A percentile compares a stretch with the other conserved stretches of the same genome.
phyloP scores from a whole-genome alignment of 1,284 basidiomycete species.

The Pseudozyma pruni region DNA sequence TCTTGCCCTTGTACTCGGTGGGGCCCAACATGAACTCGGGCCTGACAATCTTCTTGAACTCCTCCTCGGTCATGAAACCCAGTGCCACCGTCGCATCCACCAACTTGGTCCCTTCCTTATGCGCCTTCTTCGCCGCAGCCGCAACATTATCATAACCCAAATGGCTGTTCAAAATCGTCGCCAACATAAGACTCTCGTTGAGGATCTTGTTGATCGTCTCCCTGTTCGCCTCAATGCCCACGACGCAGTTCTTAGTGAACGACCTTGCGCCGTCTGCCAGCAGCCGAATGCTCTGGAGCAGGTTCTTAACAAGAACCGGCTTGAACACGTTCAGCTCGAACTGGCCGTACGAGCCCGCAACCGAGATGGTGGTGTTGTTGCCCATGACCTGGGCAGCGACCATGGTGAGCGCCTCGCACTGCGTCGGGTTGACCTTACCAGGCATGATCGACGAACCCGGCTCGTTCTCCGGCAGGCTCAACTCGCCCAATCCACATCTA shows the following conservation, averaged over 20 bases:
- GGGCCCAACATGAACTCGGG: conserved; percentile 76
- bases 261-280: conserved; percentile 82
- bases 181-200: conserved; percentile 89
- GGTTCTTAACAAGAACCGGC: conserved; percentile 97
- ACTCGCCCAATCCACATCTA: conserved; percentile 94
- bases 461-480: conserved; percentile 96
- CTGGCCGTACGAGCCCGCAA: conserved; percentile 94
- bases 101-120: conserved; percentile 94
- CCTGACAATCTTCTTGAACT: conserved; percentile 94
- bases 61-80: conserved; percentile 85
- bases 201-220: conserved; percentile 87
- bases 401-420: conserved; percentile 97
- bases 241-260: conserved; percentile 96
- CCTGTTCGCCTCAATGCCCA: conserved; percentile 95
- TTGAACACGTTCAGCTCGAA: conserved; percentile 99
- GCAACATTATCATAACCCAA: conserved; percentile 97
- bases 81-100: conserved; percentile 92
- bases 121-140: conserved; percentile 98
- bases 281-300: conserved; percentile 92
- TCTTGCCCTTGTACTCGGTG: conserved; percentile 54
- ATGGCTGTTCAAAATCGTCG: conserved; percentile 90
- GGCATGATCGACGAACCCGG: conserved; percentile 99
- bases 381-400: conserved; percentile 98
- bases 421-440: conserved; percentile 99
- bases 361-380: conserved; percentile 91